A percentile compares a stretch with the other conserved stretches of the same genome.
Conservation (phyloP, 2,329 filamentous ascomycete species). For the Venturia oleaginea region DNA sequence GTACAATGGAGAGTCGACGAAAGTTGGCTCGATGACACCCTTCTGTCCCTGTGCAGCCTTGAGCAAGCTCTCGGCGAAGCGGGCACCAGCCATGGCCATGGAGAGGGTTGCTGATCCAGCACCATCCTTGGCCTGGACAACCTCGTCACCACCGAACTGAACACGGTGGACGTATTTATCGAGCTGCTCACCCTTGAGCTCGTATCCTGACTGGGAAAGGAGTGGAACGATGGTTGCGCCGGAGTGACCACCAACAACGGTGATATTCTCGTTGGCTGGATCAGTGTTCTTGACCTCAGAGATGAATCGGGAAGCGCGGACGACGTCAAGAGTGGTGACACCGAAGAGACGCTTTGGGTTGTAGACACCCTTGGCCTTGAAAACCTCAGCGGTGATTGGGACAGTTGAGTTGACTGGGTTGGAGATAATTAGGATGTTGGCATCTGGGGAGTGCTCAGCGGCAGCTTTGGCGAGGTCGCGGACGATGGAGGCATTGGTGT, state of each 20-base stretch:
- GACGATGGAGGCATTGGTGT: conserved; percentile 99
- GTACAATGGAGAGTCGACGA: conserved; percentile 94
- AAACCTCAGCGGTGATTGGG: conserved; percentile 92
- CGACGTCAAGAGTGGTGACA: conserved; percentile 97
- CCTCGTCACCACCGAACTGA: conserved; percentile 98
- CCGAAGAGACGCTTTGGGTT: conserved; percentile 99
- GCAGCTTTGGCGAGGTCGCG: conserved; percentile 94
- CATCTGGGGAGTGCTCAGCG: conserved; percentile 79
- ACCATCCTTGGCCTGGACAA: conserved; percentile 97
- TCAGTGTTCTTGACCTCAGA: conserved; percentile 85
- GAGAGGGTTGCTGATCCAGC: conserved; percentile 94
- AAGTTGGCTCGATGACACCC: conserved; percentile 91
- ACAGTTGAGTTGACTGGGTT: conserved; percentile 99
- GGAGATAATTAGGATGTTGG: conserved; percentile 94
- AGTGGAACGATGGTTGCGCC: conserved; percentile 97
- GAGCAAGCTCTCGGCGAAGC: conserved; percentile 83
- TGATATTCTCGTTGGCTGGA: conserved; percentile 87
- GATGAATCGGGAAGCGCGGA: conserved; percentile 96
- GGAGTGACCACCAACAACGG: conserved; percentile 93
- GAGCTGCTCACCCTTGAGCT: conserved; percentile 67
- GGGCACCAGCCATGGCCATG: conserved; percentile 92
- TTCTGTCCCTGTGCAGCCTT: conserved; percentile 89
- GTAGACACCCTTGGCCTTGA: conserved; percentile 93
- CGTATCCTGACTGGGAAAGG: conserved; percentile 87
- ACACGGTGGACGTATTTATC: conserved; percentile 82